Conservation (phyloP, 768 basidiomycete genomes). For the Floccularia luteovirens region DNA sequence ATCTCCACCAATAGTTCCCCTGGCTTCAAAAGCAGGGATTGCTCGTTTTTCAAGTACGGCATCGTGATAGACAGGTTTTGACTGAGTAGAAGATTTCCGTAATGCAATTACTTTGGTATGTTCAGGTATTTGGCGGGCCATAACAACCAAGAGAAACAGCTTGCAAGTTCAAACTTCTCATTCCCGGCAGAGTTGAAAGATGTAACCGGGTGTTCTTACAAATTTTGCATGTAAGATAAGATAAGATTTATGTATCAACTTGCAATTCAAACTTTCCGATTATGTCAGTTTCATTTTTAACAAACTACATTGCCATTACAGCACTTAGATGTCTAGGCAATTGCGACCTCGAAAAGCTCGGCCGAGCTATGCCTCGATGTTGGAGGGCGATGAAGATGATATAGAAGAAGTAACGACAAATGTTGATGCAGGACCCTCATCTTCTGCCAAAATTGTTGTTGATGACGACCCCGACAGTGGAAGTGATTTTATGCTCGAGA, state of each 20-base stretch:
- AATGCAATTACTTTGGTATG: constrained; percentile 43
- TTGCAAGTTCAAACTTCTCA: too few relatives aligned
- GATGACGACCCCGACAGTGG: not conserved
- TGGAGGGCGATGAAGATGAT: not conserved
- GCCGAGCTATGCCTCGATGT: not conserved
- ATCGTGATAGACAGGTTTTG: constrained; percentile 46
- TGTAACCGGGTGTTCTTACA: not conserved
- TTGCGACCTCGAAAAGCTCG: not conserved
- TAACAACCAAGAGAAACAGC: too few relatives aligned
- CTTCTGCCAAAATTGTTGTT: not conserved
- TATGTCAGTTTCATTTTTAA: too few relatives aligned
- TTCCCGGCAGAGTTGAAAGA: too few relatives aligned
- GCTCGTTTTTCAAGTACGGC: constrained; percentile 42
- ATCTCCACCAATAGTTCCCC: constrained; percentile 65
- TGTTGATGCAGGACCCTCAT: not conserved
- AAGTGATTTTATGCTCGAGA: not conserved
- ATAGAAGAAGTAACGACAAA: too few relatives aligned
- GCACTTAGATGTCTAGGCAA: not conserved
- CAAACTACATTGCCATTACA: too few relatives aligned
- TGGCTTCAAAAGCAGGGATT: constrained; percentile 38
- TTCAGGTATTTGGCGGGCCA: constrained; percentile 22
- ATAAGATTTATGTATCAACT: constrained; percentile 5
- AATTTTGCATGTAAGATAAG: not conserved
- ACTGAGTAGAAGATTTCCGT: constrained; percentile 27
- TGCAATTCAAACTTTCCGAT: not conserved